These are phyloP conservation scores for Lasiosphaeria ovina DNA, from an alignment of 495 filamentous ascomycete species.

Conservation along the genomic window DNA sequence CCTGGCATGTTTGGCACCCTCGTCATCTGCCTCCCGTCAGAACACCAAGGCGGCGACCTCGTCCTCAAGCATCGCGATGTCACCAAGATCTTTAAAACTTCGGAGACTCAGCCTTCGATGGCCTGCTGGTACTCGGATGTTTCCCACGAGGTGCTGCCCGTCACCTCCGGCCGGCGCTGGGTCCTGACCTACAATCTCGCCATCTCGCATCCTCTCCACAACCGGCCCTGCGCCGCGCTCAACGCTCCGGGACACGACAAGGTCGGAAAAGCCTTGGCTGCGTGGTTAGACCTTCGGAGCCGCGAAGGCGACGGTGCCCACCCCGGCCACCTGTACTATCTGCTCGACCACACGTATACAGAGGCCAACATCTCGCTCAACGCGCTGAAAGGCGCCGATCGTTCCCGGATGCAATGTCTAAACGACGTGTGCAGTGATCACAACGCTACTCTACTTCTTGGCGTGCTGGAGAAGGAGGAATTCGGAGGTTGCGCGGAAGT, in stretches of 20 bases:
- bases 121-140: constrained; percentile 56
- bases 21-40: constrained; percentile 54
- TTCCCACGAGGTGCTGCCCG: constrained; percentile 50
- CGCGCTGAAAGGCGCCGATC: constrained; percentile 43
- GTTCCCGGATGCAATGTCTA: constrained; percentile 26
- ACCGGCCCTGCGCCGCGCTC: constrained; percentile 10
- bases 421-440: constrained; percentile 32
- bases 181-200: constrained; percentile 58
- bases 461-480: constrained; percentile 34
- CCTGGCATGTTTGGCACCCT: constrained; percentile 58
- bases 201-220: constrained; percentile 13
- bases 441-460: constrained; percentile 37
- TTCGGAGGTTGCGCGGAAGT: constrained; percentile 17
- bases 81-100: constrained; percentile 37
- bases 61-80: constrained; percentile 41
- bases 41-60: constrained; percentile 50
- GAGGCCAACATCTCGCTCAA: constrained; percentile 37
- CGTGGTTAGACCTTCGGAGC: constrained; percentile 15
- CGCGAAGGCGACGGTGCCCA: not conserved
- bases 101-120: constrained; percentile 35
- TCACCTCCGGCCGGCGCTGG: constrained; percentile 49
- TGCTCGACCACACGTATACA: constrained; percentile 50
- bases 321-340: constrained; percentile 30
- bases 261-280: constrained; percentile 24
- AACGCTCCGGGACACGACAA: not conserved